Evolutionary conservation across 345 rosid species (phyloP), one percentile per base, ranked within the genome.

Genomic region (Ceriops decandra): DNA sequence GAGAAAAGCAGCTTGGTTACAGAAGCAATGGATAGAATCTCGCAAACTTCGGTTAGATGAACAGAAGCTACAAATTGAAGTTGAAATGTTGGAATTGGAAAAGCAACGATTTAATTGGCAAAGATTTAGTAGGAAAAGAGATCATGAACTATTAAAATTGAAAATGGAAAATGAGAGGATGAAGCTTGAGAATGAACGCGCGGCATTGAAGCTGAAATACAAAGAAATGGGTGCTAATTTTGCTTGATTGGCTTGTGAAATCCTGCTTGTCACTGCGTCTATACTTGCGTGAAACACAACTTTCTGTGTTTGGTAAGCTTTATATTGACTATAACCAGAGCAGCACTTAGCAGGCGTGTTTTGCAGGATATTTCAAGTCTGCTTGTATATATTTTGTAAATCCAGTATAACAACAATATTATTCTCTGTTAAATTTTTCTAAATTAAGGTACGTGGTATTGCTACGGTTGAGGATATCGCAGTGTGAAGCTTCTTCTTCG

Each of bases 161-260:
- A 89, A 83, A 64, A 77, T 86, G 86, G 95, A 89, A 79, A 93
- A 93, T 52, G 96, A 91, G 81, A 86, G 85, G 80, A 86, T 89
- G 95, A 93, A 82, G 84, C 90, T 91, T 58, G 95, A 88, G 85
- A 93, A 93, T 62, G 95, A 91, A 66, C 81, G 85, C 20, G 72
- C 86, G 84, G 85, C 86, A 63, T 74, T 93, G 72, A 91, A 89
- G 65, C 72, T 93, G 79, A 88, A 80, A 78, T 81, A 64, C 64
- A 89, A 87, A 75, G 84, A 77, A 68, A 57, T 82, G 73, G 78
- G 83, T 73, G 74, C 74, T 52, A 76, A 72, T 57, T 72, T 61
- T 30, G 67, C 53, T 42, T 70, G 59, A 69, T 69, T 60, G 52
- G 19, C 38, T 36, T 46, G 17, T 47, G 67, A n/a, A 66, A 30